Evolutionary conservation across 116 monocot species (phyloP).

Genomic region (Papilionanthe hybrid): DNA sequence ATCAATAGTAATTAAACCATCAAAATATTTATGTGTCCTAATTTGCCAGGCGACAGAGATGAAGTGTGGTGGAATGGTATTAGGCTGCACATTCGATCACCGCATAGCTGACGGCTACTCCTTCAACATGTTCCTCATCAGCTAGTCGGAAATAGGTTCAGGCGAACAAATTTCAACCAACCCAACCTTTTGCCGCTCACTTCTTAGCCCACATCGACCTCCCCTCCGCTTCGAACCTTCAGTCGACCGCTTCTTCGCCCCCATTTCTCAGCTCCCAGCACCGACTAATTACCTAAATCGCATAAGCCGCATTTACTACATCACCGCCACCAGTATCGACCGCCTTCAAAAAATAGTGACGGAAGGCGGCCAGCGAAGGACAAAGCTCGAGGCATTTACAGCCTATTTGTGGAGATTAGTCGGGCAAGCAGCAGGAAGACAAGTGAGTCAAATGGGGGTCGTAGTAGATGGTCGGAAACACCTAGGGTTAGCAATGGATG

Average conservation of each 20-base stretch:
- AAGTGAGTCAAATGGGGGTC: too few relatives aligned
- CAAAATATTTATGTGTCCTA: neutral
- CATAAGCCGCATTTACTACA: slow-evolving; percentile 47
- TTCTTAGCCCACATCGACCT: slow-evolving; percentile 19
- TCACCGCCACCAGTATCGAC: too few relatives aligned
- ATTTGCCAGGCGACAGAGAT: slow-evolving; percentile 35
- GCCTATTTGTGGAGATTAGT: too few relatives aligned
- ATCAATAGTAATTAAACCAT: too few relatives aligned
- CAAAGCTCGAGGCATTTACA: too few relatives aligned
- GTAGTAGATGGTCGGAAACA: too few relatives aligned
- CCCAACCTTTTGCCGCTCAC: slow-evolving; percentile 40
- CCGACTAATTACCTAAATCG: neutral
- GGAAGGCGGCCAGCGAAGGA: too few relatives aligned
- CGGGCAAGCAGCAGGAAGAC: too few relatives aligned
- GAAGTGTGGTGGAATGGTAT: slow-evolving; percentile 37
- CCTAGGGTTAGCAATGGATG: too few relatives aligned
- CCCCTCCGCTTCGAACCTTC: neutral
- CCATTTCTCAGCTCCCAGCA: slow-evolving; percentile 9
- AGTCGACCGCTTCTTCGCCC: slow-evolving; percentile 27
- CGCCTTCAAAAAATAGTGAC: too few relatives aligned
- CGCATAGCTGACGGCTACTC: slow-evolving; percentile 50
- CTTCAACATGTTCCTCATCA: slow-evolving; percentile 49
- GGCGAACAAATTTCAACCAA: neutral
- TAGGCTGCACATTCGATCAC: slow-evolving; percentile 49
- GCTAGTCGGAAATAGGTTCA: slow-evolving; percentile 25